Conservation (phyloP, 177 flowering plant genomes). For the Telopea speciosissima region DNA sequence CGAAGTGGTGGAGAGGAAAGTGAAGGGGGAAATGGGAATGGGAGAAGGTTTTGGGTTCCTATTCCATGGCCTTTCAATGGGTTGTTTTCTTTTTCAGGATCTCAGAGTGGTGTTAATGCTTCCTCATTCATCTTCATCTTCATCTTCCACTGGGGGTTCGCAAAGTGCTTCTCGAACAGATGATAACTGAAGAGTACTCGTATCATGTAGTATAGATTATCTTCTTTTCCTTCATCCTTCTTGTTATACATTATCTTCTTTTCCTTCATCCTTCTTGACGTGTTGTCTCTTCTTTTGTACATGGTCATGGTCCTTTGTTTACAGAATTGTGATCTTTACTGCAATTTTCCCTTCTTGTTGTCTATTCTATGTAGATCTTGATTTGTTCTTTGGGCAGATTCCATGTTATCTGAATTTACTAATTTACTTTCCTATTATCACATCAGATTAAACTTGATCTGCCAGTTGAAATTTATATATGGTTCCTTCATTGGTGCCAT, state of each 20-base stretch:
- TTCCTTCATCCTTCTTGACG: slow-evolving; percentile 2
- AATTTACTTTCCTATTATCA: not conserved
- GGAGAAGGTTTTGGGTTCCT: slow-evolving; percentile 44
- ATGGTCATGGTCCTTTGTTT: slow-evolving; percentile 11
- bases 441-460: too few relatives aligned
- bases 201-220: not conserved
- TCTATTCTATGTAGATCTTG: not conserved
- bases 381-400: not conserved
- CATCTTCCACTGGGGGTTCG: slow-evolving; percentile 15
- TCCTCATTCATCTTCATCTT: slow-evolving; percentile 23
- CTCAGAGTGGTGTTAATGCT: slow-evolving; percentile 30
- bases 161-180: slow-evolving; percentile 26
- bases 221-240: not conserved
- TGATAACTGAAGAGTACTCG: slow-evolving; percentile 28
- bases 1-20: slow-evolving; percentile 26
- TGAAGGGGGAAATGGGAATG: slow-evolving; percentile 19
- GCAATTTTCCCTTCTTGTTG: slow-evolving; percentile 1
- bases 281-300: slow-evolving; percentile 15
- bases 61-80: slow-evolving; percentile 65
- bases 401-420: not conserved
- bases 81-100: slow-evolving; percentile 44
- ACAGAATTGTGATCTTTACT: slow-evolving; percentile 6
- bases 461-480: too few relatives aligned
- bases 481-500: too few relatives aligned
- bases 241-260: too few relatives aligned